Conservation (phyloP, 805 yeast species). For the Grigorovia humatica region DNA sequence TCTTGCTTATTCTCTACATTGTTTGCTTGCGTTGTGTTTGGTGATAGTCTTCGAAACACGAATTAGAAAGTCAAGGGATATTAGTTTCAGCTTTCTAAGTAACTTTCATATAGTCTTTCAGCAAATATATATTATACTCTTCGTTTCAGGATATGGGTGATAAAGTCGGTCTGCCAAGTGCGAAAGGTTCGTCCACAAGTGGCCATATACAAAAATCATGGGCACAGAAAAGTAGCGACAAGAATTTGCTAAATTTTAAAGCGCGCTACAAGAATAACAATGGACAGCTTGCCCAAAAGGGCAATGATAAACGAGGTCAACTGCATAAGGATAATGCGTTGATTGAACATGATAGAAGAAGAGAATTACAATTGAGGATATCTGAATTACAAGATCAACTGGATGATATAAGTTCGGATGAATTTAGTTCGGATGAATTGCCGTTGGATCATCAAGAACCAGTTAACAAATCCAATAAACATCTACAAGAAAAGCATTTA, state of each 20-base stretch:
- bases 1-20: too few relatives aligned
- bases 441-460: too few relatives aligned
- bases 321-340: not conserved
- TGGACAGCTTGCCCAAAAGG: not conserved
- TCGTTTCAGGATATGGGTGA: not conserved
- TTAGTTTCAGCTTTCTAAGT: not conserved
- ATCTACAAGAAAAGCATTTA: not conserved
- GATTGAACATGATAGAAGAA: slow-evolving; percentile 11
- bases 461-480: too few relatives aligned
- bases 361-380: slow-evolving; percentile 22
- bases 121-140: not conserved
- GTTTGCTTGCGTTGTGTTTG: too few relatives aligned
- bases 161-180: slow-evolving; percentile 24
- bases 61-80: too few relatives aligned
- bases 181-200: slow-evolving; percentile 28
- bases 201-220: slow-evolving; percentile 26
- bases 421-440: not conserved
- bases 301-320: not conserved
- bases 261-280: not conserved
- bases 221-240: slow-evolving; percentile 9
- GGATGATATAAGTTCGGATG: slow-evolving; percentile 15
- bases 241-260: slow-evolving; percentile 2
- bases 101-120: not conserved
- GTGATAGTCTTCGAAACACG: too few relatives aligned
- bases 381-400: slow-evolving; percentile 21